phyloP scores from a whole-genome alignment of 2,329 filamentous ascomycete genomes.

The Xylaria sp. region DNA sequence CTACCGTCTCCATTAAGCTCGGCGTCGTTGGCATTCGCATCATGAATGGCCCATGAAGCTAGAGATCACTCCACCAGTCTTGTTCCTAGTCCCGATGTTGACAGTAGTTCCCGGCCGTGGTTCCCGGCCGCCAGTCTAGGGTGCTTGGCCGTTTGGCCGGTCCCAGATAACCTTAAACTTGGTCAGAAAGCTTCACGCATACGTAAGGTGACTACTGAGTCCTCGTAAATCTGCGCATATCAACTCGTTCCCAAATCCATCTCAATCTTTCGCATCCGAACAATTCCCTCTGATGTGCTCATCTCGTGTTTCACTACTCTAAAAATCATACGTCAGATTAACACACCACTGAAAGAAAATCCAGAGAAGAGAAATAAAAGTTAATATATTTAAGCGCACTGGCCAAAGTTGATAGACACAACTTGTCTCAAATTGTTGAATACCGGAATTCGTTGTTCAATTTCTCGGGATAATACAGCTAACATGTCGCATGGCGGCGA shows the following conservation, averaged over 20 bases:
- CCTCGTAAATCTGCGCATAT: slow-evolving; percentile 22
- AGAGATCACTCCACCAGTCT: slow-evolving; percentile 1
- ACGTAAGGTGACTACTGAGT: neutral
- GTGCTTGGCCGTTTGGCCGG: neutral
- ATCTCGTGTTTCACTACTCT: neutral
- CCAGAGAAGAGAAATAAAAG: neutral
- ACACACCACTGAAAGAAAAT: neutral
- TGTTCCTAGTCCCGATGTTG: slow-evolving; percentile 6
- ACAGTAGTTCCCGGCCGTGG: neutral
- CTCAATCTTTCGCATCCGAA: neutral
- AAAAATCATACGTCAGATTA: neutral
- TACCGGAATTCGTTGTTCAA: neutral
- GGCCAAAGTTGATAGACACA: neutral
- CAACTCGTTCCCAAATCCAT: neutral
- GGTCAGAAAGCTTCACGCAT: neutral
- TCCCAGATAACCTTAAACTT: neutral
- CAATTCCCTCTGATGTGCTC: slow-evolving; percentile 20
- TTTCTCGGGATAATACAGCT: neutral
- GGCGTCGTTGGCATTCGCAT: neutral
- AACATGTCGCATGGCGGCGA: slow-evolving; percentile 25
- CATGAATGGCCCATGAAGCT: slow-evolving; percentile 9
- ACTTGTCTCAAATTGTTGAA: neutral
- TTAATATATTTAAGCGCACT: neutral
- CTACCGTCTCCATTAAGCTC: neutral
- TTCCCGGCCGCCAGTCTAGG: neutral